Percentiles rank a stretch among this genome's conserved stretches.
Evolutionary conservation across 495 filamentous ascomycete species (phyloP).

Genomic region (Thozetella sp.): DNA sequence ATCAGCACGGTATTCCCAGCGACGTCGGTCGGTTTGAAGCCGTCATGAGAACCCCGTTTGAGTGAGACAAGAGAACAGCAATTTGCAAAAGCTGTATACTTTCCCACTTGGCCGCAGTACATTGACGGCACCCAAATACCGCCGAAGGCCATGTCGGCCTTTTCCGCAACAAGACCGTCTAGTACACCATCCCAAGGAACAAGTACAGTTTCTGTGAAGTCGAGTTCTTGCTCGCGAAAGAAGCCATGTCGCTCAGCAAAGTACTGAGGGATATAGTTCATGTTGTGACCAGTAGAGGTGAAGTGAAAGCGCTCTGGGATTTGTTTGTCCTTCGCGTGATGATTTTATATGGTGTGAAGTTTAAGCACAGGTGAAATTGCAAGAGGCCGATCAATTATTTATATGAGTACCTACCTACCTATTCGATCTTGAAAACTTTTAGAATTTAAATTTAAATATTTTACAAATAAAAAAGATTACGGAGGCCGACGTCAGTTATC

Average conservation of each 20-base stretch:
- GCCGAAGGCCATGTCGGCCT: not conserved
- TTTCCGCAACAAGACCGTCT: not conserved
- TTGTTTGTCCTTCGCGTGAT: too few species aligned
- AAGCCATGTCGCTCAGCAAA: not conserved
- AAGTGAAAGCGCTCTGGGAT: not conserved
- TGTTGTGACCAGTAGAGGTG: not conserved
- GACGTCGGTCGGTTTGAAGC: not conserved
- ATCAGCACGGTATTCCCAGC: not conserved
- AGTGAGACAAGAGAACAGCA: not conserved
- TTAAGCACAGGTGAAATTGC: too few species aligned
- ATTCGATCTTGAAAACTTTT: too few species aligned
- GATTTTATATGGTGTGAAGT: too few species aligned
- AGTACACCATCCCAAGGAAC: not conserved
- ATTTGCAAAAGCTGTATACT: not conserved
- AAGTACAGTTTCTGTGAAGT: not conserved
- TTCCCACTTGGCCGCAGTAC: not conserved
- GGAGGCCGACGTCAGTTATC: too few species aligned
- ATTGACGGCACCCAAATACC: not conserved
- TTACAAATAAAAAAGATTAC: too few species aligned
- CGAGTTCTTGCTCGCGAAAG: not conserved
- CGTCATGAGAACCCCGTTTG: not conserved
- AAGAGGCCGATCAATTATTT: too few species aligned
- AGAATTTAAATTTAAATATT: too few species aligned
- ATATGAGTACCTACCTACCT: too few species aligned
- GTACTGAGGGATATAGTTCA: not conserved